Conservation (phyloP, 2,329 filamentous ascomycete species). For the Cyphellophora europaea region DNA sequence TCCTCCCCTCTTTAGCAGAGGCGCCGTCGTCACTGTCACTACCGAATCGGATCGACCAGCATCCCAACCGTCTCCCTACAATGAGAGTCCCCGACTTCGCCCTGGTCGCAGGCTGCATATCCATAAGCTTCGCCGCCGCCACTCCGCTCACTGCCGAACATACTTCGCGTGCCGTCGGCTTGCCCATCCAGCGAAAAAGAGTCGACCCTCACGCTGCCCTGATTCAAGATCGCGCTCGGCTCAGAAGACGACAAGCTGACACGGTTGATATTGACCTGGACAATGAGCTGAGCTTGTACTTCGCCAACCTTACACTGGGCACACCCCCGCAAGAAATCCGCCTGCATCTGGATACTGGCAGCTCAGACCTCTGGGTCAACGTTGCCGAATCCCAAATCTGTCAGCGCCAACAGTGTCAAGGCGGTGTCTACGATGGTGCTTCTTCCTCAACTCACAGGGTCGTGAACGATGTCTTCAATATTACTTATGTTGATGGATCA, state of each 20-base stretch:
- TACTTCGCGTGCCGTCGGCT: slow-evolving; percentile 11
- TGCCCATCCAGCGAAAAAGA: slow-evolving; percentile 13
- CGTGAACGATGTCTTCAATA: slow-evolving; percentile 71
- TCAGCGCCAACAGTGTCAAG: slow-evolving; percentile 43
- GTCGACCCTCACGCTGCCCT: slow-evolving; percentile 8
- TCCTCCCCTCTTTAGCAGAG: too few relatives aligned
- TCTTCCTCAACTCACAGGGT: slow-evolving; percentile 67
- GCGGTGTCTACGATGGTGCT: slow-evolving; percentile 60
- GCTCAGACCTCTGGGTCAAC: slow-evolving; percentile 59
- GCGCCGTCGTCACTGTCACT: too few relatives aligned
- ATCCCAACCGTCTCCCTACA: too few relatives aligned
- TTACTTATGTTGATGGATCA: slow-evolving; percentile 76
- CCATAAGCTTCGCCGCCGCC: too few relatives aligned
- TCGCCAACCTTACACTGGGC: slow-evolving; percentile 45
- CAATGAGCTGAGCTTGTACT: slow-evolving; percentile 32
- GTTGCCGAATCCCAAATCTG: slow-evolving; percentile 54
- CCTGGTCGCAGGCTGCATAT: too few relatives aligned
- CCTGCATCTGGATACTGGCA: slow-evolving; percentile 54
- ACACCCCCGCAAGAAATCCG: slow-evolving; percentile 47
- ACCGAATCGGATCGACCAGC: too few relatives aligned
- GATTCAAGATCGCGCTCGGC: slow-evolving; percentile 12
- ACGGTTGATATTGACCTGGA: slow-evolving; percentile 14
- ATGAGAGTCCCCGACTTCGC: too few relatives aligned
- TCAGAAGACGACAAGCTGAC: slow-evolving; percentile 9
- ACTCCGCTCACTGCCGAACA: too few relatives aligned